phyloP scores from a whole-genome alignment of 2,329 filamentous ascomycete genomes.

The Colletotrichum sp. region DNA sequence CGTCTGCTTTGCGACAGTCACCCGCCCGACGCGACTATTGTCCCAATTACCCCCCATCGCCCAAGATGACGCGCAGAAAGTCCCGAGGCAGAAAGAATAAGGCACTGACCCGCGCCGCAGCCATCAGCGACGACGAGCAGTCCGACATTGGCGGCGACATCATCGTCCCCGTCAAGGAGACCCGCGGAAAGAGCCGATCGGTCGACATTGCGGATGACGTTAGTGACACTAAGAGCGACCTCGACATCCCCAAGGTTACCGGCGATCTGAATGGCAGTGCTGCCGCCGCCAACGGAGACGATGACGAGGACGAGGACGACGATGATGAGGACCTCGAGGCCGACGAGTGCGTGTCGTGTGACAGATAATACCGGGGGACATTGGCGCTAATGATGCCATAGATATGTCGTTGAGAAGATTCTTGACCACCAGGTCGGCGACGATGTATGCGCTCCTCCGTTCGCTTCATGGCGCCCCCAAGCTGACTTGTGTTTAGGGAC shows the following conservation, averaged over 20 bases:
- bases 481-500: slow-evolving; percentile 40
- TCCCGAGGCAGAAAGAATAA: not conserved
- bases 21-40: not conserved
- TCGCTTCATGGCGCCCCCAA: not conserved
- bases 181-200: slow-evolving; percentile 9
- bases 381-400: slow-evolving; percentile 35
- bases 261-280: slow-evolving; percentile 12
- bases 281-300: slow-evolving; percentile 37
- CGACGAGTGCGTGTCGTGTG: slow-evolving; percentile 28
- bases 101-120: slow-evolving; percentile 25
- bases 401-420: slow-evolving; percentile 79
- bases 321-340: slow-evolving; percentile 45
- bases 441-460: slow-evolving; percentile 44
- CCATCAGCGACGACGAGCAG: slow-evolving; percentile 41
- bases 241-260: not conserved
- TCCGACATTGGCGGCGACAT: slow-evolving; percentile 29
- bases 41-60: not conserved
- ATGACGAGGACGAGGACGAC: slow-evolving; percentile 41
- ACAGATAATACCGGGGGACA: not conserved
- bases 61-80: not conserved
- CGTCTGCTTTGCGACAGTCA: not conserved
- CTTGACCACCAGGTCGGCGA: slow-evolving; percentile 66
- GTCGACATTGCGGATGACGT: slow-evolving; percentile 1
- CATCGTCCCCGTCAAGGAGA: not conserved
- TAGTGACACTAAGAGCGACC: slow-evolving; percentile 6